Evolutionary conservation across 192 early-diverging fungal genomes (phyloP), one percentile per base, ranked within the genome.

Genomic region (Allomyces arbusculus): DNA sequence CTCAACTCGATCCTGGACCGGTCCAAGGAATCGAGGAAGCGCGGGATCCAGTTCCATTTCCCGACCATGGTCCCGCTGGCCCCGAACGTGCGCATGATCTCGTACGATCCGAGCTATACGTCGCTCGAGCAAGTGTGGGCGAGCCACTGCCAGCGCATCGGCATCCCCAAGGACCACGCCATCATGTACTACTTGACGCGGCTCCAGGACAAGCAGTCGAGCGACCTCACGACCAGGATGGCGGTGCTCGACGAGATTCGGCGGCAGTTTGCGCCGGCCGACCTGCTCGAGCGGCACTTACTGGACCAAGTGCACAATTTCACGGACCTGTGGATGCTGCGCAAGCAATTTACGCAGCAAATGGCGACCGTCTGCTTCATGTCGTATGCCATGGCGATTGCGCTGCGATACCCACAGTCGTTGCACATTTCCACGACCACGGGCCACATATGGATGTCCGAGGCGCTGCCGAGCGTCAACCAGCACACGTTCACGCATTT

Each of bases 51-150:
- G 64, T 90, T 90, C 86, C 85, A 91, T 63, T 71, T 93, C 20
- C 97, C 97, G 12, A 78, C 87, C 55, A 91, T 99, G 62, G 86
- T 99, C 2, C 92, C 95, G 11, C 73, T 99, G 24, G 87, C 94
- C 0, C 91, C 90, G 7, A 86, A 93, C 69, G 84, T 95, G 28
- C 89, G 97, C 11, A 79, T 99, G 22, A 86, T 99, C 5, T 81
- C 92, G 73, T 93, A 97, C 73, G 91, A 95, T 71, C 82, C 91
- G 7, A 88, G 88, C 14, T 87, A 94, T 63, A 81, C 84, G 24
- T 88, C 90, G 10, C 73, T 99, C 24, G 90, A 97, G 68, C 91
- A 95, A 61, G 86, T 99, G 50, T 99, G 88, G 73, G 94, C 95
- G 73, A 79, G 86, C 24, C 83, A 96, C 68, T 95, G 92, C 62